Conservation (phyloP, 129 eudicot species). For the Cynara cardunculus region DNA sequence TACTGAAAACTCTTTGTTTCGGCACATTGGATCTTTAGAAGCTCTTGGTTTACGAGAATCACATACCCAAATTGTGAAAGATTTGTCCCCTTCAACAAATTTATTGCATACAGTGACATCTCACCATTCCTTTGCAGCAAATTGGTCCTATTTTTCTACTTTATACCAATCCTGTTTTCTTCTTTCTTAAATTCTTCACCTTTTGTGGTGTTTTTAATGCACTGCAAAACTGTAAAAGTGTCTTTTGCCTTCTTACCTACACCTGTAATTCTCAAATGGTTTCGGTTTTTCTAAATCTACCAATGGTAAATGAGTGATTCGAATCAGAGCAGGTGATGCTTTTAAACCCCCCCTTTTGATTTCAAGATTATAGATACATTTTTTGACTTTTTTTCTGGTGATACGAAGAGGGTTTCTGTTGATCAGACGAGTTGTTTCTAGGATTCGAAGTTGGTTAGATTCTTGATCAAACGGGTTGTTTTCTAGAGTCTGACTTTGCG, state of each 20-base stretch:
- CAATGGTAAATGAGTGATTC: not conserved
- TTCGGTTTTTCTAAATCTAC: not conserved
- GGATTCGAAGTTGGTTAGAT: not conserved
- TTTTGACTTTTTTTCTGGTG: not conserved
- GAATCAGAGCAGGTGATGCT: not conserved
- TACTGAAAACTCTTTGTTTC: constrained; percentile 12
- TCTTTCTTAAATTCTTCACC: constrained; percentile 30
- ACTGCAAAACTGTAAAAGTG: constrained; percentile 33
- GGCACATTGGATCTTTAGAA: constrained; percentile 22
- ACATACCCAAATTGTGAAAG: not conserved
- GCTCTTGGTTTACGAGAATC: constrained; percentile 18
- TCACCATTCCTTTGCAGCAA: constrained; percentile 37
- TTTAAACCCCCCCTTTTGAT: not conserved
- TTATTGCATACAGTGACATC: constrained; percentile 46
- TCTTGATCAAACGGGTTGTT: not conserved
- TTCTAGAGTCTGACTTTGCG: not conserved
- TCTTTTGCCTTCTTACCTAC: constrained; percentile 27
- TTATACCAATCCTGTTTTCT: constrained; percentile 25
- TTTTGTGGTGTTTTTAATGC: constrained; percentile 29
- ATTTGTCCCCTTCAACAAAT: constrained; percentile 26
- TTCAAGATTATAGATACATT: not conserved
- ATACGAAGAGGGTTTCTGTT: not conserved
- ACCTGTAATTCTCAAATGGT: constrained; percentile 15
- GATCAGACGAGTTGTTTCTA: not conserved
- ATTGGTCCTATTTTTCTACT: constrained; percentile 33